Evolutionary conservation across 306 rosid genomes (phyloP).

Genomic region (Prunus armeniaca): DNA sequence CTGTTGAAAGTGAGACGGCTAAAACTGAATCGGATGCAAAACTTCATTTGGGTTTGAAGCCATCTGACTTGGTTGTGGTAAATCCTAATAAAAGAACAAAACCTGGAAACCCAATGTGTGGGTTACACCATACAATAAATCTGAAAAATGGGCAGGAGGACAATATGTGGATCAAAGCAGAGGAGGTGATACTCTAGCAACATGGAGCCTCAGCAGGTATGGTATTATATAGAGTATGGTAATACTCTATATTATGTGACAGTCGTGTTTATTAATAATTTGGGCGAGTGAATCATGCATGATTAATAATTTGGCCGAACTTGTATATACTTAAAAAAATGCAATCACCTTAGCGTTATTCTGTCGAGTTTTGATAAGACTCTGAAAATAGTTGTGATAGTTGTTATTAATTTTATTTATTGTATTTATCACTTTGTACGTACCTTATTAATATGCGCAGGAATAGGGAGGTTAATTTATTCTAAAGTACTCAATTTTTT

Average conservation of each 20-base stretch:
- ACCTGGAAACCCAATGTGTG: constrained; percentile 47
- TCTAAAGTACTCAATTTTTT: too few species aligned
- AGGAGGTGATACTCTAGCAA: constrained; percentile 56
- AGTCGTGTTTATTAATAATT: too few species aligned
- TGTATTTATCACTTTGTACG: not conserved
- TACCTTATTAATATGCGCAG: not conserved
- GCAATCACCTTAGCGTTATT: too few species aligned
- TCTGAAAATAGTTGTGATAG: not conserved
- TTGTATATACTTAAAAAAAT: not conserved
- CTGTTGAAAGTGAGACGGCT: constrained; percentile 17
- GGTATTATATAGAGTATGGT: too few species aligned
- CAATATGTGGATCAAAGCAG: constrained; percentile 42
- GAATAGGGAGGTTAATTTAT: not conserved
- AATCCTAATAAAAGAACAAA: constrained; percentile 28
- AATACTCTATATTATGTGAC: too few species aligned
- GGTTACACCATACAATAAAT: constrained; percentile 65
- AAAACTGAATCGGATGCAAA: constrained; percentile 45
- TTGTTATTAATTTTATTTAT: not conserved
- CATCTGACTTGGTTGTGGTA: constrained; percentile 22
- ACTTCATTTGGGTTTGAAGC: constrained; percentile 28
- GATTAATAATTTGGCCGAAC: not conserved
- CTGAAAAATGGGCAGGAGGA: constrained; percentile 65
- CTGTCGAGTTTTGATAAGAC: too few species aligned
- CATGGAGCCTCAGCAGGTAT: constrained; percentile 40
- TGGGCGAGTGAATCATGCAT: not conserved